Evolutionary conservation across 495 filamentous ascomycete species (phyloP).

Genomic region (Articulospora tetracladia): DNA sequence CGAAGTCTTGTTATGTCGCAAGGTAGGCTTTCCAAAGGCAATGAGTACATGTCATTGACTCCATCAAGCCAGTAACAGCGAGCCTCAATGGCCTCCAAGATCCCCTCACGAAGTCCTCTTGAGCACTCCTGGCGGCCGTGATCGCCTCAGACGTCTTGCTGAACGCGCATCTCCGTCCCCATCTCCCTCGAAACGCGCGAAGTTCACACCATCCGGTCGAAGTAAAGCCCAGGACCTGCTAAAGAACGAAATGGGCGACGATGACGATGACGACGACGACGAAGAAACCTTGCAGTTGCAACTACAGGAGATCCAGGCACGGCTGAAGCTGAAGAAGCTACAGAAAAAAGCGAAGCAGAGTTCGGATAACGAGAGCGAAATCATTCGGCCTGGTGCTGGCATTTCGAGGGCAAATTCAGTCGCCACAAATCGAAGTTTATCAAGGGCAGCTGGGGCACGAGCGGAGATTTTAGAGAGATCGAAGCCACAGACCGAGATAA

Average conservation of each 20-base stretch:
- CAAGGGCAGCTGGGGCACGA: constrained; percentile 22
- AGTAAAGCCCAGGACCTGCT: constrained; percentile 26
- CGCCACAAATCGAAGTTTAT: constrained; percentile 22
- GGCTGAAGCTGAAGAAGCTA: constrained; percentile 83
- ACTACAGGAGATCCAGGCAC: constrained; percentile 80
- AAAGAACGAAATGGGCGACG: constrained; percentile 19
- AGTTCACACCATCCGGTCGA: constrained; percentile 8
- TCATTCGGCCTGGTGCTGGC: neutral
- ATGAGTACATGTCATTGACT: neutral
- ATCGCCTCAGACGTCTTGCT: constrained; percentile 60
- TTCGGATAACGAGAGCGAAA: constrained; percentile 22
- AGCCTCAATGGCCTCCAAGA: constrained; percentile 74
- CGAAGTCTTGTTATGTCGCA: constrained; percentile 17
- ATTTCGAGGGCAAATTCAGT: constrained; percentile 20
- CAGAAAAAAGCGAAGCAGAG: constrained; percentile 51
- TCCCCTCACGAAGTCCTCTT: constrained; percentile 82
- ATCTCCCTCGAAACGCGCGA: constrained; percentile 52
- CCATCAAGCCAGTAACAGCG: constrained; percentile 27
- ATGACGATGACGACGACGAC: constrained; percentile 68
- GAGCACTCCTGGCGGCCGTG: constrained; percentile 75
- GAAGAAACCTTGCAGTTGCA: constrained; percentile 84
- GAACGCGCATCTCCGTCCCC: constrained; percentile 59
- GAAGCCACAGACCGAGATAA: constrained; percentile 45
- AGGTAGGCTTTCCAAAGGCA: constrained; percentile 7
- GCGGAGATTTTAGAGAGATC: constrained; percentile 28